Base-by-base conservation (phyloP, 331 rosid species). In the Rhamnella rubrinervis region DNA sequence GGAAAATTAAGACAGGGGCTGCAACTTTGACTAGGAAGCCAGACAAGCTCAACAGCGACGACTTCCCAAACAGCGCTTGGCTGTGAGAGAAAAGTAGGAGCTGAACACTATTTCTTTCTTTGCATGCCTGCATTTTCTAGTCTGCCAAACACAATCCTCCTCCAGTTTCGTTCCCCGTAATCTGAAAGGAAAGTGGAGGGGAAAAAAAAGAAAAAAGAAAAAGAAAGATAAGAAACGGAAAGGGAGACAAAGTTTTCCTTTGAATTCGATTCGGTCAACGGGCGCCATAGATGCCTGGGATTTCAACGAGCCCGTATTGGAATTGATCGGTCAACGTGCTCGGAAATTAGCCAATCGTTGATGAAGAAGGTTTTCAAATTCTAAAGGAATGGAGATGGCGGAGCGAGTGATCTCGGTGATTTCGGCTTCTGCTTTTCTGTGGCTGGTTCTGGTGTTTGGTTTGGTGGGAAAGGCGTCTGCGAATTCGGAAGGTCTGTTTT, bases 401-500 rank as follows among this genome's bases (percentile, higher is more conserved):
- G 83, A 80, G 76, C 65, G 70, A 40, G 68, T 74, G 49, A 50
- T 35, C 76, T 82, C 80, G 23, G 57, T 66, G 70, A 46, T 68
- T 57, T 56, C 15, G 56, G 62, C 59, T 59, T 78, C 67, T 46
- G 66, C 81, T 63, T 73, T 84, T 68, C 65, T 84, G 69, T 88
- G 81, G 66, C 80, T 78, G 53, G 67, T 82, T 75, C 69, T 77
- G 66, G 38, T 75, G 59, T 73, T 80, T 72, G 82, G 77, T 80
- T 88, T 84, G 68, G 71, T 82, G 61, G 65, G 68, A 16, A 78
- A 69, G 76, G 83, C 68, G 20, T 73, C 87, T 77, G 80, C 83
- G 49, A 88, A 85, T 76, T 65, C 78, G 6, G 95, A 88, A 84
- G 95, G 95, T 88, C 77, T 38, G 84, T 81, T 65, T 51, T 67